phyloP scores from a whole-genome alignment of 2,329 filamentous ascomycete genomes.

The Ceratocystis lukuohia region DNA sequence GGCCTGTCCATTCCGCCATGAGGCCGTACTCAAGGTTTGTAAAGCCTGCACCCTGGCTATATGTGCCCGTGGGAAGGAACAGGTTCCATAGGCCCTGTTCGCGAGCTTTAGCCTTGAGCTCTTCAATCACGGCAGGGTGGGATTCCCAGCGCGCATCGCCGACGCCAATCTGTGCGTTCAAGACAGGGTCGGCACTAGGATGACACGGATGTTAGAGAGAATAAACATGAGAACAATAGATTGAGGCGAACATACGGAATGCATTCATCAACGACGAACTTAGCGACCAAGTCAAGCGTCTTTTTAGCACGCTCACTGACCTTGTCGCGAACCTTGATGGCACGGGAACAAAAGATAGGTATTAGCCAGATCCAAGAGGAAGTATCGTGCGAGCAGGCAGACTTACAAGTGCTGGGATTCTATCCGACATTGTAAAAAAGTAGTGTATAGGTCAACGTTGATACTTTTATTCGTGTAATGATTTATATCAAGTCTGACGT shows the following conservation, averaged over 20 bases:
- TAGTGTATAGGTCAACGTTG: not conserved
- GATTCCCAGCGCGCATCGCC: conserved; percentile 65
- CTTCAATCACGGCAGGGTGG: conserved; percentile 72
- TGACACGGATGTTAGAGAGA: not conserved
- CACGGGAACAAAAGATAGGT: conserved; percentile 18
- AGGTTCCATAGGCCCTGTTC: conserved; percentile 92
- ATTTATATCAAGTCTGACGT: too few species aligned
- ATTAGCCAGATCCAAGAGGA: not conserved
- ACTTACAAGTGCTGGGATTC: conserved; percentile 17
- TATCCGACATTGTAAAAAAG: conserved; percentile 14
- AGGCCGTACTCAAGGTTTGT: conserved; percentile 93
- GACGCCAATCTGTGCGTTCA: conserved; percentile 64
- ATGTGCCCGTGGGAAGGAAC: conserved; percentile 91
- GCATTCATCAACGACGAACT: conserved; percentile 95
- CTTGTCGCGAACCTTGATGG: conserved; percentile 34
- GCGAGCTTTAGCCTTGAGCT: conserved; percentile 72
- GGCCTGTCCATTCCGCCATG: conserved; percentile 93
- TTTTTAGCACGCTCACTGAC: conserved; percentile 77
- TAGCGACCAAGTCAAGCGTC: conserved; percentile 76
- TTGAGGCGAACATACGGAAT: conserved; percentile 45
- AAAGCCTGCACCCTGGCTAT: conserved; percentile 88
- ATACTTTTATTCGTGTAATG: not conserved
- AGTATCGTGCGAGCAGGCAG: not conserved
- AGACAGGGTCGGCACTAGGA: conserved; percentile 60
- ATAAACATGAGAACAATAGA: not conserved